Conservation (phyloP, 768 basidiomycete genomes). For the Russula dissimulans region DNA sequence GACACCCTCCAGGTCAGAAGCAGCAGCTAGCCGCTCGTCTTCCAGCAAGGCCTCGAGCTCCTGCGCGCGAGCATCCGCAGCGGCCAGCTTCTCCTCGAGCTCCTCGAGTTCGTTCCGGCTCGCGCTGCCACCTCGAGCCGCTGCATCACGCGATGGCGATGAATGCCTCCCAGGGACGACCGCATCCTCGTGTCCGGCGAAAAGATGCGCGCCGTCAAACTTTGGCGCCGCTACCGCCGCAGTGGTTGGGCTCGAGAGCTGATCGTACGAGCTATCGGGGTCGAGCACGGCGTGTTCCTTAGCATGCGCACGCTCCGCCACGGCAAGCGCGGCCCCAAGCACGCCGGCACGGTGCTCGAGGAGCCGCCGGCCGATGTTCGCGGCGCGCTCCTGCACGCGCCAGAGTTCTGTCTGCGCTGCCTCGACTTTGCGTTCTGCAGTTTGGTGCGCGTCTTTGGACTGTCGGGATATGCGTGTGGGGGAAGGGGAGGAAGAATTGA, state of each 20-base stretch:
- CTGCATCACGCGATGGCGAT: not conserved
- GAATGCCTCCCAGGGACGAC: constrained; percentile 38
- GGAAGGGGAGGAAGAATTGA: constrained; percentile 38
- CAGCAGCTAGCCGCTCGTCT: constrained; percentile 33
- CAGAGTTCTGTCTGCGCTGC: constrained; percentile 61
- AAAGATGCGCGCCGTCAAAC: constrained; percentile 79
- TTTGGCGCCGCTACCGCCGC: constrained; percentile 31
- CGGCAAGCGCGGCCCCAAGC: constrained; percentile 52
- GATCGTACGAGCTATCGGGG: constrained; percentile 26
- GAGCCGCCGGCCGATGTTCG: constrained; percentile 52
- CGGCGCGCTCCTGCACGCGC: constrained; percentile 53
- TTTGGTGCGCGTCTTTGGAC: constrained; percentile 60
- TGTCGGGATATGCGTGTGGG: constrained; percentile 53
- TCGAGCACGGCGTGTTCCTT: constrained; percentile 45
- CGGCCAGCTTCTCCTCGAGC: constrained; percentile 59
- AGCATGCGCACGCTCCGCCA: constrained; percentile 21
- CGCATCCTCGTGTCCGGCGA: constrained; percentile 70
- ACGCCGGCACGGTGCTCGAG: constrained; percentile 81
- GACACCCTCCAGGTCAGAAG: constrained; percentile 43
- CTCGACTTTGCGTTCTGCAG: constrained; percentile 66
- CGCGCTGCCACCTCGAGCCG: constrained; percentile 24
- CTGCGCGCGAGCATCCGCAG: constrained; percentile 46
- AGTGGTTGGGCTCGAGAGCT: constrained; percentile 31
- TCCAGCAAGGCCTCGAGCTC: constrained; percentile 46
- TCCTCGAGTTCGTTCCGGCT: constrained; percentile 37